These are phyloP conservation scores for Oryza australiensis DNA, from an alignment of 176 grass and related monocot species.

Conservation along the genomic window DNA sequence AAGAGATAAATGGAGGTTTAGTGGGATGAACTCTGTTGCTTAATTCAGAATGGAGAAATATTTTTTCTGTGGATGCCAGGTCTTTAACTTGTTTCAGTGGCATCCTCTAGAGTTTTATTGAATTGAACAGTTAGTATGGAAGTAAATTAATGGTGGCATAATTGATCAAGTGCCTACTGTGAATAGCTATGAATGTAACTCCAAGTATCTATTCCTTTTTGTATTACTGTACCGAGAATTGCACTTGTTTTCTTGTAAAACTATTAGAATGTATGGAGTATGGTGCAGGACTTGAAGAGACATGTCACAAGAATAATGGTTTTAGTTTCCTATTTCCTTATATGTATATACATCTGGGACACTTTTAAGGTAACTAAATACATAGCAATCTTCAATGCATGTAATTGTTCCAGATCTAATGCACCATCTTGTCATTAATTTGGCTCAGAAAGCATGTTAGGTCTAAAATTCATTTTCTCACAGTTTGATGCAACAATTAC, in stretches of 20 bases:
- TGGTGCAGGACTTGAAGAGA: conserved; percentile 1
- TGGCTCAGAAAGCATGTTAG: background rate
- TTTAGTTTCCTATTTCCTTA: background rate
- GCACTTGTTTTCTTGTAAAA: background rate
- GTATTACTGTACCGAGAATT: background rate
- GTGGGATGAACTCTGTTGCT: background rate
- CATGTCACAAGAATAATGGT: background rate
- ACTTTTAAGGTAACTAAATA: background rate
- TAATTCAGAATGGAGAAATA: background rate
- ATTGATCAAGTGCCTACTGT: background rate
- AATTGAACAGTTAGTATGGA: background rate
- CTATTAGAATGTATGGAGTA: background rate
- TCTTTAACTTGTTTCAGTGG: background rate
- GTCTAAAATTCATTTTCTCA: background rate
- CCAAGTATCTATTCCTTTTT: background rate
- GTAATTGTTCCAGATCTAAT: background rate
- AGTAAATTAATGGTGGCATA: background rate
- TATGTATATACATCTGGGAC: background rate
- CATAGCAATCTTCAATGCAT: background rate
- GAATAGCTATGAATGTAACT: background rate
- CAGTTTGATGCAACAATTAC: conserved; percentile 1
- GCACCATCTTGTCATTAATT: background rate
- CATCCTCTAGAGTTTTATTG: background rate
- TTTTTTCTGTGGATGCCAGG: background rate
- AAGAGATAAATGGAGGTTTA: background rate